Conservation (phyloP, 257 asterid species). For the Coffea canephora region DNA sequence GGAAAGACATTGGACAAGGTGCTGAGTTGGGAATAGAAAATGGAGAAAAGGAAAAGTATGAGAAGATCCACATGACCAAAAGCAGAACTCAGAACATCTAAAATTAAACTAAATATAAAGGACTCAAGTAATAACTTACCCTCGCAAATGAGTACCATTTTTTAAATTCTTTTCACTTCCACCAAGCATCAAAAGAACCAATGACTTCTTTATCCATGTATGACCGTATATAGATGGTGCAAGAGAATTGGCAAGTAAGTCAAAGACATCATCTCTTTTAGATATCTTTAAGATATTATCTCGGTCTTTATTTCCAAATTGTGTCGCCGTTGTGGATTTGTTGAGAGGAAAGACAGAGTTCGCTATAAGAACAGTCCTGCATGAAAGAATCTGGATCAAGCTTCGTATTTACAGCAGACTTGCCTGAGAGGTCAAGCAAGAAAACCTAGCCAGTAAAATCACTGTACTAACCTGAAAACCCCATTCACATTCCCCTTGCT, state of each 20-base stretch:
- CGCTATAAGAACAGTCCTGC: constrained; percentile 92
- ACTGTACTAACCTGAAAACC: constrained; percentile 67
- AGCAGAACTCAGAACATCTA: not conserved
- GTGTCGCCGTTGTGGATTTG: constrained; percentile 71
- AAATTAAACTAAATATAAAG: not conserved
- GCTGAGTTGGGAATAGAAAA: not conserved
- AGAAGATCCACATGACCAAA: constrained; percentile 6
- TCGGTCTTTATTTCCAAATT: constrained; percentile 71
- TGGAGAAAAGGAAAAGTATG: constrained; percentile 2
- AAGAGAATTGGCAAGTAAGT: constrained; percentile 82
- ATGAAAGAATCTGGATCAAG: constrained; percentile 20
- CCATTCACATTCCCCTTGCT: constrained; percentile 95
- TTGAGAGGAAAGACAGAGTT: constrained; percentile 85
- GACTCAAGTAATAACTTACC: constrained; percentile 46
- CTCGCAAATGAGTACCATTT: constrained; percentile 94
- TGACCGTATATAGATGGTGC: constrained; percentile 98
- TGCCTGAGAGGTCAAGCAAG: not conserved
- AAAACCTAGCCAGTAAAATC: not conserved
- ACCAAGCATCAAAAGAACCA: constrained; percentile 88
- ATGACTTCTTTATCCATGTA: constrained; percentile 91
- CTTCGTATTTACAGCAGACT: not conserved
- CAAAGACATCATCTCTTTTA: constrained; percentile 69
- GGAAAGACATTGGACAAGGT: not conserved
- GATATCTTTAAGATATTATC: constrained; percentile 70
- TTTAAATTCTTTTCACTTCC: constrained; percentile 93